phyloP scores from a whole-genome alignment of 78 protist genomes.

The Trichosphaerium sp. region DNA sequence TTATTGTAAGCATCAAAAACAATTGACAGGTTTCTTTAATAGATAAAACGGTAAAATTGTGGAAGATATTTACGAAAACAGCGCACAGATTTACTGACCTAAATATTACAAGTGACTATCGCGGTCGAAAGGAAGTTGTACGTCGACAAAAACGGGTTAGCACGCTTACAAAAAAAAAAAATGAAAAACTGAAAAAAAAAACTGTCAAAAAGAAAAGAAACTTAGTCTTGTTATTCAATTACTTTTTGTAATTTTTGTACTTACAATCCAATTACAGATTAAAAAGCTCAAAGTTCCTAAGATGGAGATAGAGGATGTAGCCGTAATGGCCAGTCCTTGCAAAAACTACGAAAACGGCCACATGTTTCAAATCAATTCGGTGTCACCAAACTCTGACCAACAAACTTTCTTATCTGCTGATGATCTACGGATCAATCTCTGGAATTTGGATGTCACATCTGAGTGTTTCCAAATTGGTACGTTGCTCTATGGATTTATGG shows the following conservation, averaged over 20 bases:
- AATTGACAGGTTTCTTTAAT: background rate
- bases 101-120: background rate
- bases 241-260: background rate
- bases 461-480: too few relatives aligned
- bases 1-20: background rate
- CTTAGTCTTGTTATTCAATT: background rate
- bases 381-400: slow-evolving; percentile 47
- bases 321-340: slow-evolving; percentile 7
- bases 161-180: background rate
- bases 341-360: slow-evolving; percentile 73
- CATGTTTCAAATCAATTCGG: too few relatives aligned
- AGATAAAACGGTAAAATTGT: slow-evolving; percentile 96
- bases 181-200: background rate
- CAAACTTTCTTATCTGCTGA: slow-evolving; percentile 89
- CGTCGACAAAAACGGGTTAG: slow-evolving; percentile 4
- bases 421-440: slow-evolving; percentile 93
- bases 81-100: background rate
- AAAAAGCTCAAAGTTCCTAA: slow-evolving; percentile 1
- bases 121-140: too few relatives aligned
- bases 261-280: background rate
- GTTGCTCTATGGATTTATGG: too few relatives aligned
- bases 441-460: slow-evolving; percentile 69
- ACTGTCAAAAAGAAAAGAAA: too few relatives aligned
- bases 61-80: slow-evolving; percentile 79
- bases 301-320: background rate